Evolutionary conservation across 2,329 filamentous ascomycete species (phyloP).

Genomic region (Didymella segeticola): DNA sequence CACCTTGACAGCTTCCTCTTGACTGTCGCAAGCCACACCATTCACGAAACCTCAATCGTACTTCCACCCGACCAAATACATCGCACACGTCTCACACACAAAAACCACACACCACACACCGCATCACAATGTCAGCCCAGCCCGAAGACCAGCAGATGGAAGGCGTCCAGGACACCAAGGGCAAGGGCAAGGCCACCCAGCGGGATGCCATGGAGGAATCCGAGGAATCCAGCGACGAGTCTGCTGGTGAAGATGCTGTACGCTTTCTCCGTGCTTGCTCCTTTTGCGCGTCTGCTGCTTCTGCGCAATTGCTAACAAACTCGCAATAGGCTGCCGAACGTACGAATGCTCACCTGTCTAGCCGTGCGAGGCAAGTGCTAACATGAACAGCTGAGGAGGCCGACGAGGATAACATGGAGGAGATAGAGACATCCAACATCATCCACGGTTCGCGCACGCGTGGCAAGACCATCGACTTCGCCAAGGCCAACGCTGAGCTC

Average conservation of each 20-base stretch:
- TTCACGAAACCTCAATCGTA: conserved; percentile 25
- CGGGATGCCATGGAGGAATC: conserved; percentile 74
- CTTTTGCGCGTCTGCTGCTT: not conserved
- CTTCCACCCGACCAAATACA: conserved; percentile 15
- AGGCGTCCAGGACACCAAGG: conserved; percentile 64
- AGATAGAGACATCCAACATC: conserved; percentile 91
- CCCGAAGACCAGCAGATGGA: conserved; percentile 47
- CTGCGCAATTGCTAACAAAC: conserved; percentile 37
- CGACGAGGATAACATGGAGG: conserved; percentile 83
- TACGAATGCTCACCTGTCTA: conserved; percentile 26
- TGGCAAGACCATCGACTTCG: conserved; percentile 90
- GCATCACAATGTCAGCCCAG: conserved; percentile 42
- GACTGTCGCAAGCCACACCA: conserved; percentile 33
- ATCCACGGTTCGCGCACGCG: conserved; percentile 79
- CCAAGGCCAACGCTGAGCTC: conserved; percentile 83
- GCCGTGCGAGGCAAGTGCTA: conserved; percentile 15
- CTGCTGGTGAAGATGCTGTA: conserved; percentile 66
- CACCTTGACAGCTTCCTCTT: conserved; percentile 30
- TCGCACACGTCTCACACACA: conserved; percentile 14
- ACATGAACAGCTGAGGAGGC: conserved; percentile 63
- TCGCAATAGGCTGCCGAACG: conserved; percentile 42
- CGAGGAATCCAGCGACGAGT: conserved; percentile 72
- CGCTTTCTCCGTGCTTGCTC: conserved; percentile 47
- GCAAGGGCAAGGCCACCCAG: conserved; percentile 82
- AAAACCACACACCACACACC: conserved; percentile 7